Base-by-base conservation (phyloP, 495 filamentous ascomycete species). In the Hypoxylon rickii region DNA sequence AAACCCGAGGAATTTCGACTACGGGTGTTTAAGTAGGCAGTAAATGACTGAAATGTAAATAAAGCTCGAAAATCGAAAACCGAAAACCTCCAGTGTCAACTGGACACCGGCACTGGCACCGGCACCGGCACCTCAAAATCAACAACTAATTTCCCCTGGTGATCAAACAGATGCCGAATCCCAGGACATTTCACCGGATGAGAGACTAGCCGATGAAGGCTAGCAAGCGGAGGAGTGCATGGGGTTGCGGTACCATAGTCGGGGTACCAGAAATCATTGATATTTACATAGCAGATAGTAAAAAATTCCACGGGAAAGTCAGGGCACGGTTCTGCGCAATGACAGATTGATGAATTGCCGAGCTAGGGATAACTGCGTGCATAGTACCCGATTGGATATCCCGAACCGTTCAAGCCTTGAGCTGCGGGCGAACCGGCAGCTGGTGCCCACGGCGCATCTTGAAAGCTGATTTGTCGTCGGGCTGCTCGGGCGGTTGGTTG, bases 321-420 rank as follows among this genome's bases (percentile, higher is more conserved):
- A 53, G 17, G 39, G 38, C 43, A 33, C 21, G 22, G 13, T 24
- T 15, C 17, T 53, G 45, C 42, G 18, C 18, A 46, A 51, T 29
- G 20, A n/a, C n/a, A n/a, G n/a, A 44, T 47, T 42, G 15, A 49
- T 40, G 51, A 62, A 62, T 47, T 62, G 58, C 58, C 58, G 58
- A 62, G 17, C 37, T 33, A 41, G 52, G 47, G 37, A 56, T 44
- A 12, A 43, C 22, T 34, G 43, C 21, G 33, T 36, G 44, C 36
- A 44, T 22, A 22, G 33, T 45, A 57, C 32, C 53, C 53, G 48
- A 57, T 62, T 63, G 48, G 52, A 45, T 47, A 24, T 32, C 18
- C 45, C 29, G 50, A 45, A 24, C 24, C 24, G 10, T 29, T n/a
- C n/a, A n/a, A n/a, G n/a, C n/a, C n/a, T n/a, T 29, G 24, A 29